These are phyloP conservation scores for Thermomucor indicae-seudaticae DNA, from an alignment of 371 early-diverging fungal genomes.

Conservation along the genomic window DNA sequence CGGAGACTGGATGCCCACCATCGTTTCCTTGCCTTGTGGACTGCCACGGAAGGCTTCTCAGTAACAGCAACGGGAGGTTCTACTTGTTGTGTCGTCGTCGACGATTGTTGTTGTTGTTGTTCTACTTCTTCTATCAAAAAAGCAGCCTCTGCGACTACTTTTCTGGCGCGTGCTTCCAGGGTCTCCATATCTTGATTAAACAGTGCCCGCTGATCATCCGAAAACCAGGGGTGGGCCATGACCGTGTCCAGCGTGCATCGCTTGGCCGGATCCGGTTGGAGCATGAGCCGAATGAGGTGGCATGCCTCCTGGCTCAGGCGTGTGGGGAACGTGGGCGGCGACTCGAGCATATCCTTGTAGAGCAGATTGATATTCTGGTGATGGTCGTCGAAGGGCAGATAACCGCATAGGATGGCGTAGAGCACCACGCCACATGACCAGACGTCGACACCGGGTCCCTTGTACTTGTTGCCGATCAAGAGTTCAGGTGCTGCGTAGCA, in stretches of 20 bases:
- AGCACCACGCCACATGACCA: conserved; percentile 93
- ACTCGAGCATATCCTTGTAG: conserved; percentile 57
- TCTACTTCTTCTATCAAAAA: too few relatives aligned
- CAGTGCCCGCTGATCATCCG: neutral
- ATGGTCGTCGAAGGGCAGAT: conserved; percentile 79
- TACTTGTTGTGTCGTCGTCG: too few relatives aligned
- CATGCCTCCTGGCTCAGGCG: conserved; percentile 31
- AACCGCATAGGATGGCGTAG: conserved; percentile 67
- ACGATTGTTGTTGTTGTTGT: too few relatives aligned
- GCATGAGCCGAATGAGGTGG: conserved; percentile 36
- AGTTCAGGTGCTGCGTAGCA: conserved; percentile 97
- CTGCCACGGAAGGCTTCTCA: too few relatives aligned
- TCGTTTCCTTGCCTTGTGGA: too few relatives aligned
- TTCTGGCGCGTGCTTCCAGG: too few relatives aligned
- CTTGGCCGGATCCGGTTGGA: conserved; percentile 46
- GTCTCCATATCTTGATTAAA: too few relatives aligned
- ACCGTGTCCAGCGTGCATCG: conserved; percentile 48
- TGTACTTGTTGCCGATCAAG: conserved; percentile 87
- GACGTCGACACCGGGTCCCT: conserved; percentile 90
- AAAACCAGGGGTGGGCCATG: conserved; percentile 51
- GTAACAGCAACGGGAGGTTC: too few relatives aligned
- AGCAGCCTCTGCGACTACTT: too few relatives aligned
- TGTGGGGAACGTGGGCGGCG: conserved; percentile 47
- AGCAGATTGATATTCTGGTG: conserved; percentile 57
- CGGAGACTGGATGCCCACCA: too few relatives aligned